Percentiles rank a stretch among this genome's conserved stretches.
phyloP scores from a whole-genome alignment of 768 basidiomycete species.

The Boletus tylopilopsis region DNA sequence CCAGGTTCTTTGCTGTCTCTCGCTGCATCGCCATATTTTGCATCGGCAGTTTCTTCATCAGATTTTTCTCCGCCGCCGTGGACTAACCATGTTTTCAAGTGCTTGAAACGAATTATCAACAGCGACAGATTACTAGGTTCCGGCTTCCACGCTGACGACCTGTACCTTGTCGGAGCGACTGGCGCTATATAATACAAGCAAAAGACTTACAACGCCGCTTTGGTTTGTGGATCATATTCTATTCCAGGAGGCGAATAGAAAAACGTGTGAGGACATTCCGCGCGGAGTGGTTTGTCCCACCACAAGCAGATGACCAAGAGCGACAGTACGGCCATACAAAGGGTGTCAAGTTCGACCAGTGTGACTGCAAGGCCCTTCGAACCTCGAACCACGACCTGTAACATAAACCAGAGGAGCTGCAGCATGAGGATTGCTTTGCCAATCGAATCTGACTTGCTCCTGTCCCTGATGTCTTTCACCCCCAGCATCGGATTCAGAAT shows the following conservation, averaged over 20 bases:
- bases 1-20: no score
- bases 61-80: neutral
- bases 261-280: neutral
- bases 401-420: neutral
- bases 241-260: neutral
- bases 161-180: no score
- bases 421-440: neutral
- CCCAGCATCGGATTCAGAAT: neutral
- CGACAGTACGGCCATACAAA: neutral
- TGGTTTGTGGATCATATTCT: no score
- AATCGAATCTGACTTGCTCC: neutral
- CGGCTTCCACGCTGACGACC: no score
- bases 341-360: neutral
- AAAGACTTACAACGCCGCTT: neutral
- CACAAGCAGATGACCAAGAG: neutral
- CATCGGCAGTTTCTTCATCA: no score
- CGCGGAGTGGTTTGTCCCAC: conserved; percentile 1
- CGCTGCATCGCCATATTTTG: no score
- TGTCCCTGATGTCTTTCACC: neutral
- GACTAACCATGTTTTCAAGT: neutral
- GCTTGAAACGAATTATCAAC: no score
- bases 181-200: no score
- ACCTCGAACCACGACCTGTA: neutral
- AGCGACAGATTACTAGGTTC: no score
- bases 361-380: neutral